These are phyloP conservation scores for Eimeria acervulina DNA, from an alignment of 169 alveolate genomes.

Conservation along the genomic window DNA sequence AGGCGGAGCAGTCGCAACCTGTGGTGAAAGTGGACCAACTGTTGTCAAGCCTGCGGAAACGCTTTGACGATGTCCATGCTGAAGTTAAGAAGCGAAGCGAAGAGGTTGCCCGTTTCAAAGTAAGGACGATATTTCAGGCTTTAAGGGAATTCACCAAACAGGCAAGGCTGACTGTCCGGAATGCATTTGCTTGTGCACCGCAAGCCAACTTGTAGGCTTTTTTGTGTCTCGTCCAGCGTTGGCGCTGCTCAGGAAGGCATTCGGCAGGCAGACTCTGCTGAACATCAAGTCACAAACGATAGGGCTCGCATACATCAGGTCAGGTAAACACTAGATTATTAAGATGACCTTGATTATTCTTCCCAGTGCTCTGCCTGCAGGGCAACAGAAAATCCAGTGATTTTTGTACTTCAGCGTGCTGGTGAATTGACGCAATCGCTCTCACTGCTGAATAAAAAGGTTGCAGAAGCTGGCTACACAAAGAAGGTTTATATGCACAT, in stretches of 20 bases:
- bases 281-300: constrained; percentile 74
- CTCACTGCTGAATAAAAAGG: constrained; percentile 14
- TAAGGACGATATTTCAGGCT: not conserved
- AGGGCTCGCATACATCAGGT: constrained; percentile 79
- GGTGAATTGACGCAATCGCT: constrained; percentile 62
- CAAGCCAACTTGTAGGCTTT: not conserved
- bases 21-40: constrained; percentile 75
- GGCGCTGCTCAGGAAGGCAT: constrained; percentile 78
- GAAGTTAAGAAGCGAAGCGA: constrained; percentile 74
- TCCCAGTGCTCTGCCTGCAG: not conserved
- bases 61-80: constrained; percentile 82
- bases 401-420: constrained; percentile 43
- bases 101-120: constrained; percentile 76
- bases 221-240: not conserved
- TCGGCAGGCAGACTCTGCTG: constrained; percentile 83
- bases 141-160: not conserved
- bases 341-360: not conserved
- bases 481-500: constrained; percentile 79
- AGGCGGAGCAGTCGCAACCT: constrained; percentile 75
- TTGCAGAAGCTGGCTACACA: constrained; percentile 55
- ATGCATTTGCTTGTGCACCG: not conserved
- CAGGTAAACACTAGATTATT: not conserved
- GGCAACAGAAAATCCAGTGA: not conserved
- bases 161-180: not conserved
- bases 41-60: constrained; percentile 77